phyloP scores from a whole-genome alignment of 495 filamentous ascomycete species.

The Penicillium argentinense region DNA sequence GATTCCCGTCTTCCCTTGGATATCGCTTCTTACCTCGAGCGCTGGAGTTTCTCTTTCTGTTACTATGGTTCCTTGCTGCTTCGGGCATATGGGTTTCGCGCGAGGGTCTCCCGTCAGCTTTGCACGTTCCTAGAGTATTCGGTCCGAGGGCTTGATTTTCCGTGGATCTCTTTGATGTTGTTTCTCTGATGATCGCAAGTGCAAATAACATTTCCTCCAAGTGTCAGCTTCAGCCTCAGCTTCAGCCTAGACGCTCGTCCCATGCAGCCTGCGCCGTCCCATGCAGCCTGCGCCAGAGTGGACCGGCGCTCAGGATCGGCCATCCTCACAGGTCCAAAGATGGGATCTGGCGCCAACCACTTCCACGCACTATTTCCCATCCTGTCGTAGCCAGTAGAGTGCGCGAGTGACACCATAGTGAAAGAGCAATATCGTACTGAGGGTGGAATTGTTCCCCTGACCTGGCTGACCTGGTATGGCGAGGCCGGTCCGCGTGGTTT shows the following conservation, averaged over 20 bases:
- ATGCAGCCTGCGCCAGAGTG: neutral
- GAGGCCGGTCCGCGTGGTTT: slow-evolving; percentile 1
- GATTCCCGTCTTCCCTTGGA: neutral
- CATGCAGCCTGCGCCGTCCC: neutral
- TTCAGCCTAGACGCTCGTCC: neutral
- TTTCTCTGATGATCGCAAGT: neutral
- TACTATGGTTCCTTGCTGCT: slow-evolving; percentile 3
- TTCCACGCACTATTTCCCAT: neutral
- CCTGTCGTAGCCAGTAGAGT: slow-evolving; percentile 1
- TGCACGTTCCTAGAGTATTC: slow-evolving; percentile 11
- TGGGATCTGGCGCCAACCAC: neutral
- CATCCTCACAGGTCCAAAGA: too few relatives aligned
- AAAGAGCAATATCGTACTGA: neutral
- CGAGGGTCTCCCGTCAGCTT: slow-evolving; percentile 3
- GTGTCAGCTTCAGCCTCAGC: neutral
- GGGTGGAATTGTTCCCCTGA: too few relatives aligned
- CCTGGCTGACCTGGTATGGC: neutral
- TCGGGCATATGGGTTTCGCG: slow-evolving; percentile 4
- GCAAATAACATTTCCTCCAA: neutral
- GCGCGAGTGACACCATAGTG: neutral
- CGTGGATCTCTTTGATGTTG: too few relatives aligned
- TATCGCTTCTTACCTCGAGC: slow-evolving; percentile 18
- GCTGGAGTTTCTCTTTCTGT: slow-evolving; percentile 25
- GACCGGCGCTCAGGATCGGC: neutral
- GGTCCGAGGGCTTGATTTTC: slow-evolving; percentile 5